Conservation (phyloP, 2,329 filamentous ascomycete genomes). For the Xylariaceae sp. region DNA sequence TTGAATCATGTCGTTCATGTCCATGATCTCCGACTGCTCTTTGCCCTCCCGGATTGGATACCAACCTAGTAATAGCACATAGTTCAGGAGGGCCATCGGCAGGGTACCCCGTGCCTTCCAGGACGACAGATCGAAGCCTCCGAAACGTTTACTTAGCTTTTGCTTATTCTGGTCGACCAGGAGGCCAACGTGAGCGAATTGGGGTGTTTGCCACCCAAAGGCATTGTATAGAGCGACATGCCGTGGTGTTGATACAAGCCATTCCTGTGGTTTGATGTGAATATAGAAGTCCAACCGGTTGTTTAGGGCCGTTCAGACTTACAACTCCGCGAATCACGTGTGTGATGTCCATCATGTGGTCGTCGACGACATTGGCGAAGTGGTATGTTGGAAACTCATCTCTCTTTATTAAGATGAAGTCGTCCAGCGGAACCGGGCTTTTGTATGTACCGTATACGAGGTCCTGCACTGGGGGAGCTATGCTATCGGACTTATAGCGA, state of each 20-base stretch:
- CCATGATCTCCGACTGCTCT: slow-evolving; percentile 61
- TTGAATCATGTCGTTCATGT: slow-evolving; percentile 62
- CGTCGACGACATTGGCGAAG: slow-evolving; percentile 93
- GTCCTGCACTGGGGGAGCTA: slow-evolving; percentile 64
- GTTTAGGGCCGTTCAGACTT: slow-evolving; percentile 29
- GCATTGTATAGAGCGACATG: slow-evolving; percentile 67
- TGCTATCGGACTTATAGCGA: slow-evolving; percentile 62
- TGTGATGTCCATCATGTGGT: slow-evolving; percentile 91
- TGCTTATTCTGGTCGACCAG: slow-evolving; percentile 62
- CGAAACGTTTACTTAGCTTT: slow-evolving; percentile 82
- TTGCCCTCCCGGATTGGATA: slow-evolving; percentile 42
- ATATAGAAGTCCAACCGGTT: background rate
- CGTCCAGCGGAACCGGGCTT: slow-evolving; percentile 56
- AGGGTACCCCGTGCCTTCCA: slow-evolving; percentile 45
- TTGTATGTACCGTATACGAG: slow-evolving; percentile 69
- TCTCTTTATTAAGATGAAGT: slow-evolving; percentile 84
- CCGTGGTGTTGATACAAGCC: slow-evolving; percentile 87
- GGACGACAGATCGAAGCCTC: slow-evolving; percentile 44
- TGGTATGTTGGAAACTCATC: slow-evolving; percentile 96
- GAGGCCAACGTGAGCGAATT: slow-evolving; percentile 76
- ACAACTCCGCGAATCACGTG: slow-evolving; percentile 88
- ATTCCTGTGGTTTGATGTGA: slow-evolving; percentile 55
- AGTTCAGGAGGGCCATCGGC: slow-evolving; percentile 61
- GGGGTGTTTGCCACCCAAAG: slow-evolving; percentile 66
- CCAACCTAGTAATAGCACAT: slow-evolving; percentile 82